Evolutionary conservation across 257 asterid species (phyloP).

Genomic region (Solanum etuberosum): DNA sequence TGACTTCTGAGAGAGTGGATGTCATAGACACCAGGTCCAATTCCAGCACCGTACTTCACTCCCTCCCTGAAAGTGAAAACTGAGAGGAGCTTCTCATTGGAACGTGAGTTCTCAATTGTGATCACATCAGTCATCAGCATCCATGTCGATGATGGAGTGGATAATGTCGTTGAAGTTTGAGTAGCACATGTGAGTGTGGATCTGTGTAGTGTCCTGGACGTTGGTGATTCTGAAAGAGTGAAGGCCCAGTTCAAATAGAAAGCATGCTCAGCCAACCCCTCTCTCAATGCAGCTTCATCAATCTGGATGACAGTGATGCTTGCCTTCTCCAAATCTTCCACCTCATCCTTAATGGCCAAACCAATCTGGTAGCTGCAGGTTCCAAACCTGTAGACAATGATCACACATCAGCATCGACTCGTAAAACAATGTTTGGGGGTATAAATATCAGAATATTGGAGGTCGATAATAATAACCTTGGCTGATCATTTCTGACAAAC

Average conservation of each 20-base stretch:
- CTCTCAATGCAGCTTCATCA: constrained; percentile 93
- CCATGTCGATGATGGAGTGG: constrained; percentile 93
- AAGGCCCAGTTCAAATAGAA: constrained; percentile 93
- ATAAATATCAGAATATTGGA: neutral
- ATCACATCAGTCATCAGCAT: constrained; percentile 94
- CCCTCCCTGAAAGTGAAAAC: too few species aligned
- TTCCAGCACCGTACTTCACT: constrained; percentile 89
- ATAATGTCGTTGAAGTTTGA: constrained; percentile 96
- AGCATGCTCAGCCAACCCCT: constrained; percentile 75
- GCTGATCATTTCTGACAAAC: constrained; percentile 88
- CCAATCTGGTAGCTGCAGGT: constrained; percentile 93
- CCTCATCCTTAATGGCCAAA: constrained; percentile 89
- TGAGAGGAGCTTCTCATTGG: constrained; percentile 89
- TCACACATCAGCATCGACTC: neutral
- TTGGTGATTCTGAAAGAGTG: constrained; percentile 96
- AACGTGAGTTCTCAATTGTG: constrained; percentile 93
- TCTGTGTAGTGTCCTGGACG: constrained; percentile 76
- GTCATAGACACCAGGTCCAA: constrained; percentile 89
- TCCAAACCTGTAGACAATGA: constrained; percentile 39
- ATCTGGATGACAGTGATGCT: constrained; percentile 78
- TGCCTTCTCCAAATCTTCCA: constrained; percentile 94
- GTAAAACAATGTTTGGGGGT: neutral
- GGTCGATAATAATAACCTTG: constrained; percentile 32
- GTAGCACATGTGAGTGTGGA: constrained; percentile 99
- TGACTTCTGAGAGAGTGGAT: constrained; percentile 96